Percentiles rank a stretch among this genome's conserved stretches.
Evolutionary conservation across 495 filamentous ascomycete species (phyloP).

Genomic region (Annulohypoxylon nitens): DNA sequence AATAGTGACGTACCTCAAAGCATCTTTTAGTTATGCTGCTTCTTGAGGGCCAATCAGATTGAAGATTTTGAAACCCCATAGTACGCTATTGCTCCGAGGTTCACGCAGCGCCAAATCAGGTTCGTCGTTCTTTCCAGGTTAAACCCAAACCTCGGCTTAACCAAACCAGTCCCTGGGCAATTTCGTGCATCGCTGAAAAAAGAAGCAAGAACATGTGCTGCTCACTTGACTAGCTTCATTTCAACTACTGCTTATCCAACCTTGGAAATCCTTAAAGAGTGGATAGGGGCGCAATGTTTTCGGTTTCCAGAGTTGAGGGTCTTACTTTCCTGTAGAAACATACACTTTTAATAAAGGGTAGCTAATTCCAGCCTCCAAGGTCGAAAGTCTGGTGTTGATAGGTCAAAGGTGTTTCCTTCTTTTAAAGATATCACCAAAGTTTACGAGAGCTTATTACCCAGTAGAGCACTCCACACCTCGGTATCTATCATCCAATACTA

Average conservation of each 20-base stretch:
- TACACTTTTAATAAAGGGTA: background rate
- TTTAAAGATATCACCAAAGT: background rate
- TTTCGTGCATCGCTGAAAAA: slow-evolving; percentile 20
- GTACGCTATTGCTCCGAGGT: slow-evolving; percentile 23
- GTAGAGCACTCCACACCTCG: slow-evolving; percentile 28
- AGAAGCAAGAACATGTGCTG: slow-evolving; percentile 27
- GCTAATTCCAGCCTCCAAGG: background rate
- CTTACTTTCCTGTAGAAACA: background rate
- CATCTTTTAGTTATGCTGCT: background rate
- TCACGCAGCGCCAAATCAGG: slow-evolving; percentile 22
- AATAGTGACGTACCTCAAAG: slow-evolving; percentile 1
- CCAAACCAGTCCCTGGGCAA: slow-evolving; percentile 12
- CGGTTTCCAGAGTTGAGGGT: background rate
- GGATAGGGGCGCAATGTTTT: background rate
- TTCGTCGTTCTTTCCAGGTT: background rate
- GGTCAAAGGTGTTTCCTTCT: background rate
- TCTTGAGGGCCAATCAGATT: slow-evolving; percentile 8
- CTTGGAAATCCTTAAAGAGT: slow-evolving; percentile 4
- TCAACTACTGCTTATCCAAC: background rate
- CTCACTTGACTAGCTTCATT: slow-evolving; percentile 2
- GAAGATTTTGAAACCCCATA: slow-evolving; percentile 2
- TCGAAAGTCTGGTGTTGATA: background rate
- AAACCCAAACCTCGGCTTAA: slow-evolving; percentile 29
- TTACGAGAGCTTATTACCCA: background rate
- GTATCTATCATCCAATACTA: slow-evolving; percentile 16